Evolutionary conservation across 495 filamentous ascomycete genomes (phyloP), one percentile per base, ranked within the genome.

Genomic region (Trichodelitschia bisporula): DNA sequence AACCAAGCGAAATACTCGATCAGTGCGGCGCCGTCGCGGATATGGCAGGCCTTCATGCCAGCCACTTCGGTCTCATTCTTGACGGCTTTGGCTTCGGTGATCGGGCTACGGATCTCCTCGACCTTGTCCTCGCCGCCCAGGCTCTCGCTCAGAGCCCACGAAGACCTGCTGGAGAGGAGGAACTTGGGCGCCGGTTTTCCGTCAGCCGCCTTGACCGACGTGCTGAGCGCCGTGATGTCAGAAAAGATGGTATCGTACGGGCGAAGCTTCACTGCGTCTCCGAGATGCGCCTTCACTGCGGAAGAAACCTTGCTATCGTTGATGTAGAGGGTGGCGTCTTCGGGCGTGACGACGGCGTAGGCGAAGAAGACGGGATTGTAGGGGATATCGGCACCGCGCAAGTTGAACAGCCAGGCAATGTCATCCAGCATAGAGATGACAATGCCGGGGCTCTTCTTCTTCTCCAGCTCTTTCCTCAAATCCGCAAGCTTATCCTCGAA

Each of bases 301-400:
- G 59, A 45, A 6, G 50, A 69, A 13, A 99, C 48, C 48, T 95
- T 92, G 3, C 66, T 64, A 2, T 62, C 61, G 39, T 93, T 71
- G 29, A 93, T 57, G 42, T 93, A 99, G 9, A 99, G 54, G 16
- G 75, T 84, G 19, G 75, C 78, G 3, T 68, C 59, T 4, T 71
- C 72, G 2, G 72, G 69, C 3, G 89, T 95, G 31, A 99, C 59
- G 25, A 89, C 61, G 24, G 82, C 80, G 46, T 93, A 99, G 16
- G 89, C 89, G 56, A 93, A 93, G 58, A 95, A 99, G 19, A 99
- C 89, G 0, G 89, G 89, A 44, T 99, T 99, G 55, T 91, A 99
- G 2, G 79, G 76, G 42, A 99, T 99, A 48, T 99, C 89, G 51
- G 59, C 90, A 46, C 89, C 89, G 47, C 89, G 69, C 26, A 99